Conservation (phyloP, 1,284 basidiomycete species). For the Ganoderma sp. region DNA sequence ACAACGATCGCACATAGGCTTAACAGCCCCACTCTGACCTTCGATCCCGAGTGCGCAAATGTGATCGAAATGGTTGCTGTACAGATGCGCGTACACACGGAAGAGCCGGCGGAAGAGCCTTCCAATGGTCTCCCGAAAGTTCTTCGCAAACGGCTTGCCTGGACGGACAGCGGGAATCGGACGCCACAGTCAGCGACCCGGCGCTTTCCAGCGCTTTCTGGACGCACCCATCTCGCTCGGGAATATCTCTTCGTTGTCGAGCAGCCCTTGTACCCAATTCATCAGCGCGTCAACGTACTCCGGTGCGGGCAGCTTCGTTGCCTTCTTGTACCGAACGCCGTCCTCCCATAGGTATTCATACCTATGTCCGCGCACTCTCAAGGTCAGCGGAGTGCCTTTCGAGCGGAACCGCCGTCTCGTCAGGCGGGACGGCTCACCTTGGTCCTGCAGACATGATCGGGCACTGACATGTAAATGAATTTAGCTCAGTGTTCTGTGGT, state of each 20-base stretch:
- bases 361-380: conserved; percentile 46
- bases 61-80: conserved; percentile 99
- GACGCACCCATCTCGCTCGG: conserved; percentile 90
- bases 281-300: conserved; percentile 98
- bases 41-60: conserved; percentile 98
- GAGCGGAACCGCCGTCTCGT: not conserved
- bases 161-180: conserved; percentile 2
- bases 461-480: conserved; percentile 61
- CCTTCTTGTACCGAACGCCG: conserved; percentile 87
- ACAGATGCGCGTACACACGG: conserved; percentile 98
- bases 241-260: conserved; percentile 94
- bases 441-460: conserved; percentile 99
- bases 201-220: not conserved
- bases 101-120: conserved; percentile 93
- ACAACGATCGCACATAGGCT: not conserved
- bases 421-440: conserved; percentile 58
- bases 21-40: conserved; percentile 58
- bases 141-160: conserved; percentile 93
- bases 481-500: not conserved
- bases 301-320: conserved; percentile 93
- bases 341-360: conserved; percentile 99
- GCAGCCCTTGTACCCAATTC: conserved; percentile 95
- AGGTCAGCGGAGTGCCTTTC: not conserved
- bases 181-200: not conserved
- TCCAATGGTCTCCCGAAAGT: conserved; percentile 90